phyloP scores from a whole-genome alignment of 2,329 filamentous ascomycete species.

The Elsinoe arachidis region DNA sequence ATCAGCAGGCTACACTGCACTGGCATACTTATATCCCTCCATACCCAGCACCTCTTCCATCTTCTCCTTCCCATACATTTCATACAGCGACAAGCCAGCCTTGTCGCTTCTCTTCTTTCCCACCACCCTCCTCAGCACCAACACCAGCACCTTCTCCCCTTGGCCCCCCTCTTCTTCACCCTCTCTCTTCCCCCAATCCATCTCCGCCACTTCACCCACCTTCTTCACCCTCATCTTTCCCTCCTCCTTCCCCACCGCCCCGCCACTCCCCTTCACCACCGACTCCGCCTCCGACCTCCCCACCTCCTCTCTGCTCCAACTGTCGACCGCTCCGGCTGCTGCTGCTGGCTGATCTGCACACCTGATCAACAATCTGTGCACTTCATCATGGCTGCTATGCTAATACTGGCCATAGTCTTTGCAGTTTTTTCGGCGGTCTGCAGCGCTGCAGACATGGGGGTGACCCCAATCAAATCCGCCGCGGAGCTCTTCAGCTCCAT shows the following conservation, averaged over 20 bases:
- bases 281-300: neutral
- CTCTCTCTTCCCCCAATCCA: slow-evolving; percentile 31
- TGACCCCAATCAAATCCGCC: slow-evolving; percentile 24
- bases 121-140: slow-evolving; percentile 39
- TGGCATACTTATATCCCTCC: neutral
- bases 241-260: slow-evolving; percentile 39
- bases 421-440: slow-evolving; percentile 34
- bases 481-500: slow-evolving; percentile 37
- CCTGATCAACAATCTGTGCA: neutral
- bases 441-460: neutral
- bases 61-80: neutral
- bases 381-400: slow-evolving; percentile 32
- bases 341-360: slow-evolving; percentile 11
- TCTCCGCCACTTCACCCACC: neutral
- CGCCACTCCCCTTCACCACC: slow-evolving; percentile 27
- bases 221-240: slow-evolving; percentile 41
- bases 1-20: slow-evolving; percentile 2
- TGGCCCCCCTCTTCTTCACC: slow-evolving; percentile 41
- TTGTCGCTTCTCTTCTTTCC: neutral
- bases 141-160: slow-evolving; percentile 43
- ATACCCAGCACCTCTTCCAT: neutral
- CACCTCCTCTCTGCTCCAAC: slow-evolving; percentile 33
- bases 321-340: slow-evolving; percentile 36
- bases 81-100: neutral
- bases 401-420: slow-evolving; percentile 41